Percentiles rank a stretch among this genome's conserved stretches.
phyloP scores from a whole-genome alignment of 345 rosid species.

The Conringia planisiliqua region DNA sequence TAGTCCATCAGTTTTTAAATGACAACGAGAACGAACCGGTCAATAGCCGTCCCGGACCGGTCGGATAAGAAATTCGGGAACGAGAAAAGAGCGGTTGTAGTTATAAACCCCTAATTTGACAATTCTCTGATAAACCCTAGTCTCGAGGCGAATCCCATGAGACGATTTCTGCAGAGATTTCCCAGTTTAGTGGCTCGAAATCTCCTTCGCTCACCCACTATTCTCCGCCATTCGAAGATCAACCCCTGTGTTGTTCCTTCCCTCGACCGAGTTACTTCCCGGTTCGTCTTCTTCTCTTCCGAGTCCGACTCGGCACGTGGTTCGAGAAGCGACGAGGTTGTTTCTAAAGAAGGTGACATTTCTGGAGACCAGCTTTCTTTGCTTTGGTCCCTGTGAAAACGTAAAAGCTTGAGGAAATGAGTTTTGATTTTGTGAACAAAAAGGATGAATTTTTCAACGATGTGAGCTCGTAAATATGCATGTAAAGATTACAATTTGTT shows the following conservation, averaged over 20 bases:
- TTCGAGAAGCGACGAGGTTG: constrained; percentile 19
- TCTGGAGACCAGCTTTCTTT: not conserved
- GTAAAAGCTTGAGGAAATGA: not conserved
- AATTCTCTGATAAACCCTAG: constrained; percentile 25
- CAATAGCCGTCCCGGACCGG: not conserved
- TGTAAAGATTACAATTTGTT: not conserved
- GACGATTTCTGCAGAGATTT: constrained; percentile 29
- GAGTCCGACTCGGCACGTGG: constrained; percentile 16
- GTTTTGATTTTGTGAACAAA: not conserved
- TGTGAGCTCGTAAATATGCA: not conserved
- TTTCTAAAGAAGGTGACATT: constrained; percentile 43
- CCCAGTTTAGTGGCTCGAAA: constrained; percentile 19
- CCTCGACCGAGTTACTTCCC: not conserved
- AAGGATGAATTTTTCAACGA: not conserved
- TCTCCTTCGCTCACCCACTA: constrained; percentile 11
- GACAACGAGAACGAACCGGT: not conserved
- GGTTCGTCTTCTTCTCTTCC: constrained; percentile 39
- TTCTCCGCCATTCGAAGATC: not conserved
- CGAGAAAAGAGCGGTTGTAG: constrained; percentile 10
- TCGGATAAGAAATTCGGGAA: not conserved
- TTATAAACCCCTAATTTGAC: not conserved
- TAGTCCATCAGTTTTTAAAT: not conserved
- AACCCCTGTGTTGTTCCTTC: not conserved
- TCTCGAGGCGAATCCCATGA: constrained; percentile 23
- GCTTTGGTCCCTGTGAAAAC: not conserved